Evolutionary conservation across 345 rosid genomes (phyloP).

Genomic region (Durio zibethinus): DNA sequence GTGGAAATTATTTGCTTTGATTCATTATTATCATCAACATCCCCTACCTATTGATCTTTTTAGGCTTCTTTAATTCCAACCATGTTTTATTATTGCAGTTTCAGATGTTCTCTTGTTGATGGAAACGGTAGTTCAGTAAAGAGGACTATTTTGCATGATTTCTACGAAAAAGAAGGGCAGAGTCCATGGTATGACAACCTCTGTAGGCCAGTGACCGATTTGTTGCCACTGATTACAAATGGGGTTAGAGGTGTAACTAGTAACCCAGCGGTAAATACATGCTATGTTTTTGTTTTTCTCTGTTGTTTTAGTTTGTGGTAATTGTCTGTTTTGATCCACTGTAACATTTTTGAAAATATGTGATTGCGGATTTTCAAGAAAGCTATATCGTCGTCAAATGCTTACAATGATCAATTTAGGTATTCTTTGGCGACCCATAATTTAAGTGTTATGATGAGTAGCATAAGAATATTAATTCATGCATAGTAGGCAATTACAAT

Average conservation of each 20-base stretch:
- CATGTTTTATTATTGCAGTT: conserved; percentile 39
- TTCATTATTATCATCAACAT: neutral
- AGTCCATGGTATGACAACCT: conserved; percentile 99
- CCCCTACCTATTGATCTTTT: neutral
- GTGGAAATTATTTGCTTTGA: neutral
- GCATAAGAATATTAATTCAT: neutral
- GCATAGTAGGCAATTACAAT: neutral
- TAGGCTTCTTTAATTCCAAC: neutral
- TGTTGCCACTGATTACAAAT: conserved; percentile 72
- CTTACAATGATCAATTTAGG: conserved; percentile 97
- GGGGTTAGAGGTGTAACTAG: conserved; percentile 98
- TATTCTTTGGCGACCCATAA: conserved; percentile 16
- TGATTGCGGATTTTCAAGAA: conserved; percentile 90
- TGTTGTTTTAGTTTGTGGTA: neutral
- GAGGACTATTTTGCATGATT: conserved; percentile 83
- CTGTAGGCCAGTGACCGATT: conserved; percentile 90
- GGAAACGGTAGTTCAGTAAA: conserved; percentile 55
- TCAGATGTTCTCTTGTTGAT: conserved; percentile 57
- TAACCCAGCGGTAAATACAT: conserved; percentile 81
- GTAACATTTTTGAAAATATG: conserved; percentile 13
- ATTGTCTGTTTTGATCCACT: neutral
- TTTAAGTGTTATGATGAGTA: neutral
- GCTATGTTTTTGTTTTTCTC: neutral
- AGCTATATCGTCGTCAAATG: conserved; percentile 93
- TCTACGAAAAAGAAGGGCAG: conserved; percentile 89